Evolutionary conservation across 805 yeast species (phyloP).

Genomic region (Sungouiozyma ichnusensis): DNA sequence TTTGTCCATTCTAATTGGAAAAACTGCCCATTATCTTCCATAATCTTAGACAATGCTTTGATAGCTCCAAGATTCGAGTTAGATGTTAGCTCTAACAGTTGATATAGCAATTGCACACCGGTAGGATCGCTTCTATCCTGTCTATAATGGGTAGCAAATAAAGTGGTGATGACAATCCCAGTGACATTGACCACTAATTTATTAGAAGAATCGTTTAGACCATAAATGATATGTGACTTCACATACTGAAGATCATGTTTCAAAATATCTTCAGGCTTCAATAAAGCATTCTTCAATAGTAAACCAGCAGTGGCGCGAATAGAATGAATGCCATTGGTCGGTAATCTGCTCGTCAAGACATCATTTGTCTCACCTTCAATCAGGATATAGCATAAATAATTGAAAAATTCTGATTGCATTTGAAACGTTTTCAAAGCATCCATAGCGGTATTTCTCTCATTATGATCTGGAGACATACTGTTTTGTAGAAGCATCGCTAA

Average conservation of each 20-base stretch:
- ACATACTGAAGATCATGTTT: constrained; percentile 34
- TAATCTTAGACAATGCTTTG: constrained; percentile 72
- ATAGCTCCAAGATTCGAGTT: constrained; percentile 37
- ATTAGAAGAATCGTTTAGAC: constrained; percentile 25
- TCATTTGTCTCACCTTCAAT: constrained; percentile 42
- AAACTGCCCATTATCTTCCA: constrained; percentile 70
- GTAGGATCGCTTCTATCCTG: constrained; percentile 31
- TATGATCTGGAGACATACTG: constrained; percentile 52
- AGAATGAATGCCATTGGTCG: constrained; percentile 16
- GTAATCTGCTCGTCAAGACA: constrained; percentile 24
- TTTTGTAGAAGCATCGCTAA: constrained; percentile 56
- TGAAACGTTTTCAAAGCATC: constrained; percentile 63
- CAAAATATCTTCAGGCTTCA: constrained; percentile 27
- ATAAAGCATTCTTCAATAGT: constrained; percentile 66
- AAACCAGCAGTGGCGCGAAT: constrained; percentile 81
- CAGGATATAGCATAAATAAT: constrained; percentile 64
- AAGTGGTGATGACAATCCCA: constrained; percentile 79
- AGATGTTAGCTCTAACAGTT: constrained; percentile 50
- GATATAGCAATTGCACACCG: constrained; percentile 59
- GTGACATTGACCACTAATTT: constrained; percentile 69
- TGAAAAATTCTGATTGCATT: constrained; percentile 64
- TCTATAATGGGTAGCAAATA: constrained; percentile 44
- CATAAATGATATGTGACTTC: constrained; percentile 32
- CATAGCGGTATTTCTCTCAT: constrained; percentile 55
- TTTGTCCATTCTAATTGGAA: constrained; percentile 56